Percentiles rank a stretch among this genome's conserved stretches.
Evolutionary conservation across 805 yeast species (phyloP).

Genomic region (Dipodascus albidus): DNA sequence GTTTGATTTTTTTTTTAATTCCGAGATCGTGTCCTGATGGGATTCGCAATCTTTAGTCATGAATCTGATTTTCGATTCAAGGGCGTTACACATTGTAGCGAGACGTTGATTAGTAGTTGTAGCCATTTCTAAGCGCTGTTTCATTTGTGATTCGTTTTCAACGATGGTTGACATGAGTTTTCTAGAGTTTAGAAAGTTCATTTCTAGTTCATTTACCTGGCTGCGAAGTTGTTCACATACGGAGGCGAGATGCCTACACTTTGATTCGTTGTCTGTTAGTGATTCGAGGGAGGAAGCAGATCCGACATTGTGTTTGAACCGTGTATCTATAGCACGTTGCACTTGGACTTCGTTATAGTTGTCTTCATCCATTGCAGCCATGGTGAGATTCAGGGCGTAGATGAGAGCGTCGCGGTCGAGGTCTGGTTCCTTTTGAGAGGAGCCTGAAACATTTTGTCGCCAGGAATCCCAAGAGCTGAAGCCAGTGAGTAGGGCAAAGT

Average conservation of each 20-base stretch:
- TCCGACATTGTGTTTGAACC: slow-evolving; percentile 4
- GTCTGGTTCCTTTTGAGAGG: slow-evolving; percentile 3
- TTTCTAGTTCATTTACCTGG: slow-evolving; percentile 7
- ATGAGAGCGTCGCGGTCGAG: slow-evolving; percentile 9
- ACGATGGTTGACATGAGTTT: neutral
- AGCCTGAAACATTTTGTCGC: slow-evolving; percentile 1
- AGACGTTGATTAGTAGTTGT: neutral
- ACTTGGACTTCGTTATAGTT: slow-evolving; percentile 17
- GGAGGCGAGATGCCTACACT: neutral
- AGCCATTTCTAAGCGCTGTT: neutral
- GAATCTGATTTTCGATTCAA: neutral
- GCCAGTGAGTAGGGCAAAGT: slow-evolving; percentile 18
- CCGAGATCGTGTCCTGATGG: neutral
- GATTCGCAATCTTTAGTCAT: neutral
- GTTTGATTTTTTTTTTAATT: neutral
- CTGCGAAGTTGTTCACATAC: slow-evolving; percentile 6
- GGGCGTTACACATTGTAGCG: neutral
- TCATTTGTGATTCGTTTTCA: neutral
- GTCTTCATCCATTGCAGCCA: slow-evolving; percentile 21
- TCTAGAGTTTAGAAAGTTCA: slow-evolving; percentile 4
- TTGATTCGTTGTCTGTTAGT: neutral
- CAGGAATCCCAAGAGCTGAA: slow-evolving; percentile 5
- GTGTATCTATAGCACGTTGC: slow-evolving; percentile 7
- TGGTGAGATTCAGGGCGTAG: slow-evolving; percentile 14
- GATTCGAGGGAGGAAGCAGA: slow-evolving; percentile 1